Base-by-base conservation (phyloP, 2,329 filamentous ascomycete genomes). In the Elsinoe fawcettii region DNA sequence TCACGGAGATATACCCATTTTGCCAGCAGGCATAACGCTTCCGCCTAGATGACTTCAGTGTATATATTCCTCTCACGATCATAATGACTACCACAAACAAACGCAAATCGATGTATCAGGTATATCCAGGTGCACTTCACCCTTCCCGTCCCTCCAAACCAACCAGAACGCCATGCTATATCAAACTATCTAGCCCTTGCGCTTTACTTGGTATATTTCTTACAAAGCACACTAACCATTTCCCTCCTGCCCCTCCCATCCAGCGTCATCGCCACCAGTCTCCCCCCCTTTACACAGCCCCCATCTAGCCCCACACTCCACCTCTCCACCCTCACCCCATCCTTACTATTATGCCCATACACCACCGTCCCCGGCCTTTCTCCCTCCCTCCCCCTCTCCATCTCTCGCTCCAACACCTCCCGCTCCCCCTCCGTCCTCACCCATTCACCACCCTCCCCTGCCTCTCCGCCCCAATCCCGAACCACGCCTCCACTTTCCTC, bases 261-360 rank as follows among this genome's bases (percentile, higher is more conserved):
- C 34, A 96, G 81, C 2, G 96, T 77, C 59, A 96, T 71, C 1
- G 88, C 91, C 0, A 87, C 89, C 62, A 99, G 74, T 61, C 82
- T 77, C 1, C 84, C 84, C 9, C 90, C 91, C 61, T 80, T 81
- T 2, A 89, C 83, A 69, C 93, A 97, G 0, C 84, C 86, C 0
- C 87, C 88, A 70, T 97, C 93, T 47, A 97, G 75, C 0, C 93
- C 93, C 66, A 90, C 88, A 3, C 86, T 88, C 70, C 88, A 95
- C 51, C 80, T 77, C 51, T 81, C 71, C 16, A 86, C 71, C 65
- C 80, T 79, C 23, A 95, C 78, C 0, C 90, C 90, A 2, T 74
- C 73, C 65, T 85, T 84, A 12, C 55, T 41, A 20, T 89, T 82
- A 68, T 97, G 92, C 4, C 91, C 91, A 70, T 95, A 96, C 58